Evolutionary conservation across 176 grass and related monocot species (phyloP), one percentile per base, ranked within the genome.

Genomic region (Oryza punctata): DNA sequence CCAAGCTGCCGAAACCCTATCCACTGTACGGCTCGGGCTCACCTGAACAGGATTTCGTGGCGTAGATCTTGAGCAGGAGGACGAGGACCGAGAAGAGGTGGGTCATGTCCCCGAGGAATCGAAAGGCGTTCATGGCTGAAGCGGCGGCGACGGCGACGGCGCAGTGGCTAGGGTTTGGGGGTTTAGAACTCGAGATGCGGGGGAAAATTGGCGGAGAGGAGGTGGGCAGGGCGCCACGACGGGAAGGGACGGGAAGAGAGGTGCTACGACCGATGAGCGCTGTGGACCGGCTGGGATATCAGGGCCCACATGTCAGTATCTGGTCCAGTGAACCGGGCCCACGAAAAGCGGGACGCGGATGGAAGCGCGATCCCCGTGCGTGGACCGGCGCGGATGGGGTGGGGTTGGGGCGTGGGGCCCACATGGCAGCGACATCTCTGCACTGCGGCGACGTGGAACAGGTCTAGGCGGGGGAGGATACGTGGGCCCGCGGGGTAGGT

Each of bases 51-150:
- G 95, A 95, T 70, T 98, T 98, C 82, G 91, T 98, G 79, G 95
- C 90, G 86, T 98, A 98, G 92, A 98, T 98, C 95, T 98, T 98
- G 82, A 98, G 95, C 65, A 98, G 90, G 74, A 98, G 95, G 85
- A 98, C 90, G 85, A 98, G 79, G 30, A 98, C 91, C 84, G 92
- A 95, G 79, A 98, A 91, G 60, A 98, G 92, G 84, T 98, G 95
- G 82, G 92, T 95, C 95, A 98, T 98, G 71, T 98, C 95, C 82
- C 95, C 95, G 10, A 90, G 82, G 78, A 98, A 91, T 24, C 95
- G 77, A 79, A 98, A 98, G 86, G 86, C 83, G 84, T 98, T 98
- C 95, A 98, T 98, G 78, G 59, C 81, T 70, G 72, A 65, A 10
- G 49, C 57, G 13, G 60, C 81, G 68, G 77, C 28, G 67, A 1